Percentiles rank a stretch among this genome's conserved stretches.
Conservation (phyloP, 768 basidiomycete genomes). For the Leccinum imitatum region DNA sequence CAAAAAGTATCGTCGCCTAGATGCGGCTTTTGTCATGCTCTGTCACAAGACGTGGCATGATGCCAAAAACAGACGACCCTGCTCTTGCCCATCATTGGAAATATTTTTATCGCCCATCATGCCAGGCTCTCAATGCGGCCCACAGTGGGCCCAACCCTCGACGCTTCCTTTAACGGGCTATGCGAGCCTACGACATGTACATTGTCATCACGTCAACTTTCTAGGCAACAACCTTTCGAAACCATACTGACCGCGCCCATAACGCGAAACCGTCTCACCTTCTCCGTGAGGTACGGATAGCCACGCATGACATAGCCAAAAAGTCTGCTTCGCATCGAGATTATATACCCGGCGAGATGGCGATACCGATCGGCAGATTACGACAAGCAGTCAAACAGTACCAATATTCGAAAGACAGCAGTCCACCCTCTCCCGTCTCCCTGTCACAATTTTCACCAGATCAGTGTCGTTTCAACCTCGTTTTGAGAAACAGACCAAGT, state of each 20-base stretch:
- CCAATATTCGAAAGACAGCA: not conserved
- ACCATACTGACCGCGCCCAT: constrained; percentile 5
- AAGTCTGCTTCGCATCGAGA: constrained; percentile 5
- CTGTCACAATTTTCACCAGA: not conserved
- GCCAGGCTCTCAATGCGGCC: not conserved
- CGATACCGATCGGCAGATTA: constrained; percentile 7
- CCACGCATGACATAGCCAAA: constrained; percentile 7
- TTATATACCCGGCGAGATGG: not conserved
- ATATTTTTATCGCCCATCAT: not conserved
- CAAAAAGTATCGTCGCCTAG: not conserved
- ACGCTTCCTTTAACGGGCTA: not conserved
- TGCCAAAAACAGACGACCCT: constrained; percentile 1
- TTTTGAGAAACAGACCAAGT: not conserved
- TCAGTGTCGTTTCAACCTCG: constrained; percentile 4
- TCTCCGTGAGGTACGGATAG: not conserved
- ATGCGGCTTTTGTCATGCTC: not conserved
- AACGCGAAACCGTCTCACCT: constrained; percentile 3
- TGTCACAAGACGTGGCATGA: constrained; percentile 1
- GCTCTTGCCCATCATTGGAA: constrained; percentile 1
- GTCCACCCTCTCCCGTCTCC: not conserved
- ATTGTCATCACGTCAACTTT: constrained; percentile 4
- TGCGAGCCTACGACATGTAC: constrained; percentile 2
- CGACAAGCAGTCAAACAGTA: constrained; percentile 2
- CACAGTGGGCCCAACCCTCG: not conserved
- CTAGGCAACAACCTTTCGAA: not conserved